Evolutionary conservation across 495 filamentous ascomycete genomes (phyloP), one percentile per base, ranked within the genome.

Genomic region (Neurospora discreta): DNA sequence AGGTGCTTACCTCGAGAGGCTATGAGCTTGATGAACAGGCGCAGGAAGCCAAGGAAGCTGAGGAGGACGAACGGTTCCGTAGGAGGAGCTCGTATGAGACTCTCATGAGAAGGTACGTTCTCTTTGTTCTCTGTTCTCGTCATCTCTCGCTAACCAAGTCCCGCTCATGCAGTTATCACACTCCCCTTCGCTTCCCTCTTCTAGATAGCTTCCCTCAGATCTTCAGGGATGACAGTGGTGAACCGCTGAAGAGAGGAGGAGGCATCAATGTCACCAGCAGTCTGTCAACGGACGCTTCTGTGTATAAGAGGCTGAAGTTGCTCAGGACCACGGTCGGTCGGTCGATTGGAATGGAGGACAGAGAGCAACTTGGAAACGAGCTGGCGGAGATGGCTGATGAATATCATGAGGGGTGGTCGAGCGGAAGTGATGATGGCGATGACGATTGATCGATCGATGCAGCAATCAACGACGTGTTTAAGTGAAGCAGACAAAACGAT

Each of bases 361-460:
- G 91, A 13, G 95, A 99, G 81, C 85, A 84, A 15, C 84, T 99
- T 41, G 86, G 88, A 7, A 94, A 97, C 75, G 90, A 92, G n/a
- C 83, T 99, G 38, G 90, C 90, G 60, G 91, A 92, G 75, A 90
- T 98, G 71, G 89, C 90, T 13, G 95, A 97, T 77, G 90, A 89
- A 72, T 98, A 97, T 77, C 90, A 93, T 76, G 92, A 94, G 69
- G 95, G 93, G 1, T 98, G 93, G 93, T 87, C 89, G 43, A 94
- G 92, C 80, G 94, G 90, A 70, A 91, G 89, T 68, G 93, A 97
- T 68, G 89, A 89, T 13, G 93, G 91, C 43, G 91, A 94, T 74
- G 94, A 95, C 73, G 90, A 85, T 16, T 81, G 69, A 65, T 10
- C n/a, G 33, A 30, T 39, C 20, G n/a, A 23, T 41, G 16, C 13